These are phyloP conservation scores for Delphinella strobiligena DNA, from an alignment of 2,329 filamentous ascomycete species.

Conservation along the genomic window DNA sequence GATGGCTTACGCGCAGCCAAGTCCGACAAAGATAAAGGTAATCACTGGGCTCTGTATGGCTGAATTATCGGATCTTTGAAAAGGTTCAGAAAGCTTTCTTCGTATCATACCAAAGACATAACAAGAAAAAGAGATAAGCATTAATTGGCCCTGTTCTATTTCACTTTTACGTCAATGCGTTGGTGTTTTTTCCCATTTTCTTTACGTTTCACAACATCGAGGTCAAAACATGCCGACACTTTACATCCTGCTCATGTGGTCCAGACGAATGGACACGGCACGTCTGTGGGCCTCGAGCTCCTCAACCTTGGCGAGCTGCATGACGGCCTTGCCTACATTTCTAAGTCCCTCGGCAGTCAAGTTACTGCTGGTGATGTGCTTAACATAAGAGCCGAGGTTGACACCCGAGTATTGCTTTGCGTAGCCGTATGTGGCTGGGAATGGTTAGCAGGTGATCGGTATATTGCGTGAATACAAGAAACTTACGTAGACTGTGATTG, in stretches of 20 bases:
- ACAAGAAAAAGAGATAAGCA: no score
- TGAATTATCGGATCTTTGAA: no score
- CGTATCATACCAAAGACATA: no score
- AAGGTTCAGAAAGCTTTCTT: no score
- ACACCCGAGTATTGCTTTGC: constrained; percentile 98
- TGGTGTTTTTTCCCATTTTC: no score
- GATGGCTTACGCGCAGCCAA: no score
- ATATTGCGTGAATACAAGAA: constrained; percentile 18
- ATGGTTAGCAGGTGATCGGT: not conserved
- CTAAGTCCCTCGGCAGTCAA: constrained; percentile 73
- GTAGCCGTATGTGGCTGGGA: constrained; percentile 83
- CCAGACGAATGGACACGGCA: constrained; percentile 54
- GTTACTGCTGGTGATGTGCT: constrained; percentile 93
- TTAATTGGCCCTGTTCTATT: no score
- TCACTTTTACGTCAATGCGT: no score
- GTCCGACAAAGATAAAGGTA: no score
- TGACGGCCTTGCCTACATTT: constrained; percentile 80
- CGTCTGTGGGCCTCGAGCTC: constrained; percentile 85
- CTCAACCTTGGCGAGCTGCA: constrained; percentile 90
- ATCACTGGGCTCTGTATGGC: no score
- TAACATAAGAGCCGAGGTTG: constrained; percentile 89
- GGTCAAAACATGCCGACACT: no score
- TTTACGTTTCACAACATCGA: no score
- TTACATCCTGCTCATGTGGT: constrained; percentile 12
- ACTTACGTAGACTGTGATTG: constrained; percentile 92